Evolutionary conservation across 139 green algal genomes (phyloP).

Genomic region (Chlorella sp.): DNA sequence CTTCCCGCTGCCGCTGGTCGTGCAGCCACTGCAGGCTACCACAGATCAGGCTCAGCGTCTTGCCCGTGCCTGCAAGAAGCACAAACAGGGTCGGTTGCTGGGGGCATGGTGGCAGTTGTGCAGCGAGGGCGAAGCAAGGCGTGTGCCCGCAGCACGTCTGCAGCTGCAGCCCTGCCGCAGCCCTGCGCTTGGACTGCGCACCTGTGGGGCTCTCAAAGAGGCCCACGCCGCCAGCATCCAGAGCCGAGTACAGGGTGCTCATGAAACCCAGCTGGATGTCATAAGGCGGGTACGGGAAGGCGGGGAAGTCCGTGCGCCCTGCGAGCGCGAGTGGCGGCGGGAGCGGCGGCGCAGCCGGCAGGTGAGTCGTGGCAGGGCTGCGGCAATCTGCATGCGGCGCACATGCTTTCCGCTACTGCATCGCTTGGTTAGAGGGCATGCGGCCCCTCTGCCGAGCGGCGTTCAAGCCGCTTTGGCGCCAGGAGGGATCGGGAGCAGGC

Average conservation of each 20-base stretch:
- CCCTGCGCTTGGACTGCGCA: neutral
- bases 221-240: slow-evolving; percentile 76
- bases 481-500: too few species aligned
- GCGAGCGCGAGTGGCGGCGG: neutral
- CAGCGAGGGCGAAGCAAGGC: too few species aligned
- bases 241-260: slow-evolving; percentile 69
- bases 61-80: slow-evolving; percentile 82
- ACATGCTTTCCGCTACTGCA: too few species aligned
- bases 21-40: slow-evolving; percentile 83
- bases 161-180: neutral
- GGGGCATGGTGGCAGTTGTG: too few species aligned
- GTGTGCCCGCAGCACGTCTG: neutral
- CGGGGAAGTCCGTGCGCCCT: slow-evolving; percentile 8
- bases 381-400: too few species aligned
- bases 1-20: slow-evolving; percentile 51
- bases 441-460: too few species aligned
- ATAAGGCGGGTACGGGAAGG: slow-evolving; percentile 92
- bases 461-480: too few species aligned
- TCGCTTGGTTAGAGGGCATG: too few species aligned
- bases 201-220: slow-evolving; percentile 95
- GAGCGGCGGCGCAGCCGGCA: neutral
- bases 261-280: slow-evolving; percentile 91
- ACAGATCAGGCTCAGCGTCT: slow-evolving; percentile 96
- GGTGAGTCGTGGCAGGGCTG: too few species aligned
- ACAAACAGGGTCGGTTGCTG: too few species aligned